These are phyloP conservation scores for Phytopythium kandeliae DNA, from an alignment of 352 stramenopile genomes.

Conservation along the genomic window DNA sequence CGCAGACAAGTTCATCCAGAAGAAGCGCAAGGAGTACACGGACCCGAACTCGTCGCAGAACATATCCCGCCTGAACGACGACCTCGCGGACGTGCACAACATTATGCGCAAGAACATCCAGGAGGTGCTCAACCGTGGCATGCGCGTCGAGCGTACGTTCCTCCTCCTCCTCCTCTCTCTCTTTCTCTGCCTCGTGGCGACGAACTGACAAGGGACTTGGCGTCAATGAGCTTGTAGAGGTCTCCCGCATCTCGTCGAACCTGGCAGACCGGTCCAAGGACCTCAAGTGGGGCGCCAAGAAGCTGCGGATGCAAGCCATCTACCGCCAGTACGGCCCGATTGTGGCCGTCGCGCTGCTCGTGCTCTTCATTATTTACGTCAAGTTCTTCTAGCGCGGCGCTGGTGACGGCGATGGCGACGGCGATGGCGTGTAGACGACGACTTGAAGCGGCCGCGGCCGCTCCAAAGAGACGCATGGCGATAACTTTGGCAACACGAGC, in stretches of 20 bases:
- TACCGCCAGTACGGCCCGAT: constrained; percentile 87
- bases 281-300: constrained; percentile 97
- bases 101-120: constrained; percentile 99
- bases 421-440: too few relatives aligned
- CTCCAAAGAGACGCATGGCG: too few relatives aligned
- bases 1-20: constrained; percentile 95
- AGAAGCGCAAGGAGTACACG: constrained; percentile 96
- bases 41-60: constrained; percentile 95
- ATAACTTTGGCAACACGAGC: too few relatives aligned
- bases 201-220: too few relatives aligned
- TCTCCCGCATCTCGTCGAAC: constrained; percentile 88
- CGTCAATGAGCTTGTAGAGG: constrained; percentile 35
- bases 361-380: constrained; percentile 88
- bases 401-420: too few relatives aligned
- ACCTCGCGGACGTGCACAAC: constrained; percentile 98
- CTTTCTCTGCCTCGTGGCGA: too few relatives aligned
- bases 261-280: constrained; percentile 93
- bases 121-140: constrained; percentile 90
- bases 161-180: too few relatives aligned
- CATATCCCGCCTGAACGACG: constrained; percentile 95
- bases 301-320: constrained; percentile 86
- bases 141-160: constrained; percentile 80
- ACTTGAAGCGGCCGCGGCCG: too few relatives aligned
- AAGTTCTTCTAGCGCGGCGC: constrained; percentile 85
- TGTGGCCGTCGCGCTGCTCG: constrained; percentile 72